Evolutionary conservation across 2,329 filamentous ascomycete species (phyloP), one percentile per base, ranked within the genome.

Genomic region (Diplodia intermedia): DNA sequence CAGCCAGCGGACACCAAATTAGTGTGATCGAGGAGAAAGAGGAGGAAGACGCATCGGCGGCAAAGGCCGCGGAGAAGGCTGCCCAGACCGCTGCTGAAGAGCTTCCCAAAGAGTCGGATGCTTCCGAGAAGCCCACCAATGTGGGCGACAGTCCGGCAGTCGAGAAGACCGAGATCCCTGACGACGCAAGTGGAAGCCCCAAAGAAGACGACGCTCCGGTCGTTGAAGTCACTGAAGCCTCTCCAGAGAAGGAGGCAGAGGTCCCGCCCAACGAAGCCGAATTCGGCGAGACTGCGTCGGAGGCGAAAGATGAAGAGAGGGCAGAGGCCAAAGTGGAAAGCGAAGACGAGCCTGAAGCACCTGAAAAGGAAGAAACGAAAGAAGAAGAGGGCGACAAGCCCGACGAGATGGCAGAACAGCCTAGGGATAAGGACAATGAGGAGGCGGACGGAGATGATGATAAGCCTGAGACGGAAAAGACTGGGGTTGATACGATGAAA

Each of bases 21-120:
- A 89, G 89, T 1, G 93, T 97, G 15, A 86, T 92, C 43, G 93
- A 97, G 76, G 89, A 92, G 61, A 89, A 91, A 67, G 93, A 96
- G 73, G 93, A 97, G 69, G 88, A 91, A 47, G 79, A 80, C 20
- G 47, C 29, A 5, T 52, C 60, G 2, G 18, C 60, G 20, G 72
- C 73, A n/a, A 69, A 68, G 9, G 70, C 70, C 38, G 70, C 33
- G 47, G 69, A 73, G 56, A 70, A 75, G 61, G 69, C 72, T 14
- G 20, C 70, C 50, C 69, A 73, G 56, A 70, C 75, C 56, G 69
- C 72, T 15, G 20, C 69, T 9, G 73, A 73, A 33, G 66, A 70
- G 47, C 67, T 71, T 47, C 70, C 69, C 18, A 52, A 66, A 33
- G 67, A 72, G 54, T 68, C 71, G 54, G 70, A 75, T 60, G 68